phyloP scores from a whole-genome alignment of 345 rosid genomes.

The Draba incana region DNA sequence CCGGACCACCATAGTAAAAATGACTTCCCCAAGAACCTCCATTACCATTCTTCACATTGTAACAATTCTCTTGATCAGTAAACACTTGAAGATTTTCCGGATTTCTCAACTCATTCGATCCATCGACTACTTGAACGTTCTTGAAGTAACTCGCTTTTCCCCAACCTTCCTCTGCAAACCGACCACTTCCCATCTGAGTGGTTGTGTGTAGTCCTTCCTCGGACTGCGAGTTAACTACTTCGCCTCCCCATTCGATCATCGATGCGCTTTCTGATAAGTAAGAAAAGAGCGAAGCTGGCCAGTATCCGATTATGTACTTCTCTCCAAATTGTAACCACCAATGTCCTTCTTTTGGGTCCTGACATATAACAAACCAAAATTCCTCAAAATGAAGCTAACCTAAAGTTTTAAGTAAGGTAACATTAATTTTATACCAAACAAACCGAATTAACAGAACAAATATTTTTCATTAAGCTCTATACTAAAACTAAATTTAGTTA shows the following conservation, averaged over 20 bases:
- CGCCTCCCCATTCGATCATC: slow-evolving; percentile 84
- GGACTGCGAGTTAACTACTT: slow-evolving; percentile 65
- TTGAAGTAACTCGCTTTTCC: slow-evolving; percentile 67
- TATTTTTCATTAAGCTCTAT: neutral
- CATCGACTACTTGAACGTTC: slow-evolving; percentile 68
- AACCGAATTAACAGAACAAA: slow-evolving; percentile 18
- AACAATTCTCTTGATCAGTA: slow-evolving; percentile 68
- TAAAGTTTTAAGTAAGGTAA: too few relatives aligned
- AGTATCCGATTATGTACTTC: slow-evolving; percentile 62
- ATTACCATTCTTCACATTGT: slow-evolving; percentile 59
- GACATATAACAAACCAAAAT: neutral
- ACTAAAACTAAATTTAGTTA: neutral
- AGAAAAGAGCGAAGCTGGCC: slow-evolving; percentile 72
- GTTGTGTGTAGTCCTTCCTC: slow-evolving; percentile 64
- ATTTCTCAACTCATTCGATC: slow-evolving; percentile 56
- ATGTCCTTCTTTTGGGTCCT: slow-evolving; percentile 79
- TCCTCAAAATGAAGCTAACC: too few relatives aligned
- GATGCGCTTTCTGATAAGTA: slow-evolving; percentile 71
- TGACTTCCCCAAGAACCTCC: slow-evolving; percentile 69
- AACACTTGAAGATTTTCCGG: slow-evolving; percentile 59
- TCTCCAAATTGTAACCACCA: slow-evolving; percentile 84
- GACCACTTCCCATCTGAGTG: slow-evolving; percentile 79
- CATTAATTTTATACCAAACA: too few relatives aligned
- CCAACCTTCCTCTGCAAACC: slow-evolving; percentile 67
- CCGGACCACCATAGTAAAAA: slow-evolving; percentile 80